Conservation (phyloP, 2,329 filamentous ascomycete species). For the Xylaria multiplex region DNA sequence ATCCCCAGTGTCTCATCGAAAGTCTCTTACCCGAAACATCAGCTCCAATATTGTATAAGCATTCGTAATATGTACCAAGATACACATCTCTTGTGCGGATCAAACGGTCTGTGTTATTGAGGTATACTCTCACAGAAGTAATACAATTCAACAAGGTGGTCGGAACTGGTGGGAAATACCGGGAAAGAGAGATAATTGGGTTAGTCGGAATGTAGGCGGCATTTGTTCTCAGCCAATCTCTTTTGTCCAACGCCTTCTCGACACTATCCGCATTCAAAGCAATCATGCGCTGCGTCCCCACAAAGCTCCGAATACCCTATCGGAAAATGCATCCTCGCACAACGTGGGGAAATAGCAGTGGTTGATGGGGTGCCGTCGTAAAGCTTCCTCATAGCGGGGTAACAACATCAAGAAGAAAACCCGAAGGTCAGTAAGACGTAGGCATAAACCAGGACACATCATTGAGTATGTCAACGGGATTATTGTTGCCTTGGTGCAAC, state of each 20-base stretch:
- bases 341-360: constrained; percentile 54
- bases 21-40: constrained; percentile 7
- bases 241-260: constrained; percentile 1
- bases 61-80: constrained; percentile 1
- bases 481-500: constrained; percentile 38
- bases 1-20: constrained; percentile 4
- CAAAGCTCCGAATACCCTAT: constrained; percentile 39
- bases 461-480: constrained; percentile 37
- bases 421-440: constrained; percentile 28
- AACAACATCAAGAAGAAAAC: constrained; percentile 33
- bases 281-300: constrained; percentile 26
- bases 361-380: constrained; percentile 44
- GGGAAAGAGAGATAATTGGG: constrained; percentile 10
- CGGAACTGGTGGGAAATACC: constrained; percentile 13
- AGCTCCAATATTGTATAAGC: constrained; percentile 1
- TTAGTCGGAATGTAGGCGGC: constrained; percentile 8
- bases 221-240: constrained; percentile 23
- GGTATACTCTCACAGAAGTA: background rate
- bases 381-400: constrained; percentile 41
- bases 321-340: constrained; percentile 46
- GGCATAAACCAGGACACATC: constrained; percentile 41
- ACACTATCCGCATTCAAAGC: constrained; percentile 14
- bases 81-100: constrained; percentile 7
- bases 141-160: constrained; percentile 1
- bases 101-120: constrained; percentile 9